Evolutionary conservation across 306 rosid genomes (phyloP), one percentile per base, ranked within the genome.

Genomic region (Cajanus cajan): DNA sequence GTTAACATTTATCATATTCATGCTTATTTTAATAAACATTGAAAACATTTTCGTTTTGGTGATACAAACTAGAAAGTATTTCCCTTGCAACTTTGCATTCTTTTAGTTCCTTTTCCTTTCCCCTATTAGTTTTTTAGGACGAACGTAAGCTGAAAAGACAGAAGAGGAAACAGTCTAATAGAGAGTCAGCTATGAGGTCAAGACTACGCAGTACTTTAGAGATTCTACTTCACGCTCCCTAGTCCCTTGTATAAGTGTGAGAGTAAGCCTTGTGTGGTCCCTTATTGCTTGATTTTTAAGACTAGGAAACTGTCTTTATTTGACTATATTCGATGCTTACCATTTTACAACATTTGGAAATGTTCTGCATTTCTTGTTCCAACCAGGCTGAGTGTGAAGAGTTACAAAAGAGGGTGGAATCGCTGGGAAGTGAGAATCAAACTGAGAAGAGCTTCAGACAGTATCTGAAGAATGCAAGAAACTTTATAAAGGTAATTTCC

Each of bases 101-200:
- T 52, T 33, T 28, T n/a, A 55, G 45, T 73, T 74, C 64, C 15
- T 28, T 44, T 71, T 15, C 43, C 40, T 37, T 18, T 22, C 66
- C 6, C 71, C 9, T 10, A 15, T 37, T 50, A 14, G 16, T 55
- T 61, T 81, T 82, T 79, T 74, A 88, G 96, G 98, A 93, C 34
- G 98, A 93, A 57, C 93, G 98, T 2, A 96, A 93, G 74, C 82
- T 93, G 41, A 93, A 91, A 87, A 84, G 91, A 80, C 98, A 93
- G 83, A 93, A 93, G 80, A 87, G 98, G 85, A 93, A 93, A 87
- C 96, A 91, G 82, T 93, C 98, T 19, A 93, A 93, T 47, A 87
- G 98, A 80, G 98, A 93, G 62, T 93, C 98, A 7, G 98, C 98
- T 59, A 81, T 96, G 85, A 88, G 98, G 86, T 93, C 98, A 78